A percentile compares a stretch with the other conserved stretches of the same genome.
These are phyloP conservation scores for Phytophthora tubulina DNA, from an alignment of 352 stramenopile species.

Conservation along the genomic window DNA sequence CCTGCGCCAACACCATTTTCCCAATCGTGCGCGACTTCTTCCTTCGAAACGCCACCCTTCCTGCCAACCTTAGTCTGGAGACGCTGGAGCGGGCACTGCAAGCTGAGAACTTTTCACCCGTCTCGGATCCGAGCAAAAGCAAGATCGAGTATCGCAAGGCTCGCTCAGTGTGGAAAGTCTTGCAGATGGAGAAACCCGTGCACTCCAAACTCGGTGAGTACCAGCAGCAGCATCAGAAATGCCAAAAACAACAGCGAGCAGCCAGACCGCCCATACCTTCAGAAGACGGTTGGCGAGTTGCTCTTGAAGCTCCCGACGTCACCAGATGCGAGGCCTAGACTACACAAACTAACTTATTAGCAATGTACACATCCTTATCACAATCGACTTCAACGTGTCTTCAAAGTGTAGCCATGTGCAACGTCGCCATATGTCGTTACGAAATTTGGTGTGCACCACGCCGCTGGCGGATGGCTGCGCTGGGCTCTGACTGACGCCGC, in stretches of 20 bases:
- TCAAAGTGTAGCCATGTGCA: slow-evolving; percentile 29
- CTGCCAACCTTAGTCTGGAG: slow-evolving; percentile 41
- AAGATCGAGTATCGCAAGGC: slow-evolving; percentile 81
- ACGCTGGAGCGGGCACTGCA: slow-evolving; percentile 47
- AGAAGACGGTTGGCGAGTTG: slow-evolving; percentile 22
- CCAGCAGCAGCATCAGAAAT: slow-evolving; percentile 26
- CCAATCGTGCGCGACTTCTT: slow-evolving; percentile 77
- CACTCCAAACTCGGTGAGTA: slow-evolving; percentile 56
- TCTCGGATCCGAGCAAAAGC: slow-evolving; percentile 77
- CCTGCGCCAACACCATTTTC: slow-evolving; percentile 69
- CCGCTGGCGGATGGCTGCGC: no score
- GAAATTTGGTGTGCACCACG: no score
- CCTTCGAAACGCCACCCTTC: slow-evolving; percentile 28
- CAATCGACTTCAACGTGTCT: slow-evolving; percentile 3
- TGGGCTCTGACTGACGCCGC: no score
- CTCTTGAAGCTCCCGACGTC: slow-evolving; percentile 13
- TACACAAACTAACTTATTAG: slow-evolving; percentile 18
- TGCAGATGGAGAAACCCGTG: slow-evolving; percentile 76
- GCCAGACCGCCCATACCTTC: slow-evolving; percentile 7
- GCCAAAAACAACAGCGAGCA: slow-evolving; percentile 4
- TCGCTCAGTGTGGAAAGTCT: slow-evolving; percentile 62
- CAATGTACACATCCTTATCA: not conserved
- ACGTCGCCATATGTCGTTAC: not conserved
- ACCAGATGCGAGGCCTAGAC: slow-evolving; percentile 17
- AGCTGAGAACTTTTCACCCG: slow-evolving; percentile 63